Evolutionary conservation across 352 stramenopile species (phyloP).

Genomic region (Pythium grandisporangium): DNA sequence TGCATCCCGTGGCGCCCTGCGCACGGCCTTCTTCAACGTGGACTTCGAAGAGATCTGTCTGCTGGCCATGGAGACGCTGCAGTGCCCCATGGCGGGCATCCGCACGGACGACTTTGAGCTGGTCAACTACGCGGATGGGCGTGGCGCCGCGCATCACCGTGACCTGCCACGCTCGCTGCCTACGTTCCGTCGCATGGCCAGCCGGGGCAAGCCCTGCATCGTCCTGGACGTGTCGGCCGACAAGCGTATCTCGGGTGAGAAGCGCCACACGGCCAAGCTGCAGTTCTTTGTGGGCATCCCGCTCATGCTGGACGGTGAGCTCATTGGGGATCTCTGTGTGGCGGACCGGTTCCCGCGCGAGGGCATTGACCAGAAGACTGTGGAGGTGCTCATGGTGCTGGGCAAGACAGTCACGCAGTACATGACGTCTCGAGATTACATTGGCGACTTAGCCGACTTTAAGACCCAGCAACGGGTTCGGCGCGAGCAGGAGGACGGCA

Average conservation of each 20-base stretch:
- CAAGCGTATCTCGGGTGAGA: constrained; percentile 84
- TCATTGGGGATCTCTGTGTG: constrained; percentile 81
- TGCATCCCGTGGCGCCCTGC: constrained; percentile 13
- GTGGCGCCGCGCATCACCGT: constrained; percentile 28
- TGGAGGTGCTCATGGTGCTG: constrained; percentile 83
- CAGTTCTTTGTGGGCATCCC: constrained; percentile 87
- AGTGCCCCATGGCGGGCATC: constrained; percentile 82
- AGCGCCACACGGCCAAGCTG: constrained; percentile 71
- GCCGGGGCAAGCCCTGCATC: constrained; percentile 81
- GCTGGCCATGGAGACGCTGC: constrained; percentile 79
- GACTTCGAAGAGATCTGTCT: constrained; percentile 86
- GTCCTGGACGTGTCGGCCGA: constrained; percentile 81
- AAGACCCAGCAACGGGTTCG: constrained; percentile 27
- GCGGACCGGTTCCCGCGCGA: constrained; percentile 72
- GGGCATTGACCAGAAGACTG: constrained; percentile 73
- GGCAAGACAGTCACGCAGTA: constrained; percentile 83
- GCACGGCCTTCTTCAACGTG: constrained; percentile 83
- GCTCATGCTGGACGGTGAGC: constrained; percentile 74
- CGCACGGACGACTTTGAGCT: constrained; percentile 84
- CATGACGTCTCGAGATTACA: constrained; percentile 79
- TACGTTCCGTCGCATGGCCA: constrained; percentile 80
- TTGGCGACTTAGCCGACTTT: constrained; percentile 65
- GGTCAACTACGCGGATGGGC: constrained; percentile 67
- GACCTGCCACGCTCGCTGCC: constrained; percentile 68
- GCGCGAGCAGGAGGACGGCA: constrained; percentile 10